Evolutionary conservation across 768 basidiomycete genomes (phyloP).

Genomic region (Lactarius vividus): DNA sequence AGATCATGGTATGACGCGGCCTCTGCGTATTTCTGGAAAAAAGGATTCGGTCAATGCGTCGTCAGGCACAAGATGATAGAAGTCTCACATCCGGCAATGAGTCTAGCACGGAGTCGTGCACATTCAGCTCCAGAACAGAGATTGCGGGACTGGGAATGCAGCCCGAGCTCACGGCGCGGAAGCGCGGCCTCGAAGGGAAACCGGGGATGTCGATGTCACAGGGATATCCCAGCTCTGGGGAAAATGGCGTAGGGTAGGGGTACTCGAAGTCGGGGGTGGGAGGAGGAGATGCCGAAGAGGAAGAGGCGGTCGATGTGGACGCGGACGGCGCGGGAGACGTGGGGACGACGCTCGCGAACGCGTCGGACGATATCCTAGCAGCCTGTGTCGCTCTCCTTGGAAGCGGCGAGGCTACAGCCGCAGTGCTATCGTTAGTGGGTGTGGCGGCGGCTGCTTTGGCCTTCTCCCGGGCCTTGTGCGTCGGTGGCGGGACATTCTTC

Average conservation of each 20-base stretch:
- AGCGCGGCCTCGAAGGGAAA: constrained; percentile 10
- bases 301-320: background rate
- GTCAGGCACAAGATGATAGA: background rate
- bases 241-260: background rate
- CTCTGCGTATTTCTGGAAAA: constrained; percentile 14
- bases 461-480: constrained; percentile 35
- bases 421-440: constrained; percentile 32
- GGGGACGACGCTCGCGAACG: background rate
- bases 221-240: constrained; percentile 10
- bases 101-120: background rate
- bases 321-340: background rate
- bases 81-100: constrained; percentile 8
- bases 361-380: background rate
- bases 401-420: background rate
- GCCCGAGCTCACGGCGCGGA: constrained; percentile 1
- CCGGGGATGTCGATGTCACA: background rate
- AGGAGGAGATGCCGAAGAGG: constrained; percentile 1
- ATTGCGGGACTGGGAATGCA: constrained; percentile 16
- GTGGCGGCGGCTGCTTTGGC: constrained; percentile 42
- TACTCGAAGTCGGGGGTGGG: background rate
- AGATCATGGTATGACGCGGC: constrained; percentile 14
- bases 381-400: background rate
- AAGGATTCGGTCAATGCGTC: background rate
- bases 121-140: constrained; percentile 12
- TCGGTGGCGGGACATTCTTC: constrained; percentile 34